A percentile compares a stretch with the other conserved stretches of the same genome.
Conservation (phyloP, 495 filamentous ascomycete genomes). For the Rostrohypoxylon terebratum region DNA sequence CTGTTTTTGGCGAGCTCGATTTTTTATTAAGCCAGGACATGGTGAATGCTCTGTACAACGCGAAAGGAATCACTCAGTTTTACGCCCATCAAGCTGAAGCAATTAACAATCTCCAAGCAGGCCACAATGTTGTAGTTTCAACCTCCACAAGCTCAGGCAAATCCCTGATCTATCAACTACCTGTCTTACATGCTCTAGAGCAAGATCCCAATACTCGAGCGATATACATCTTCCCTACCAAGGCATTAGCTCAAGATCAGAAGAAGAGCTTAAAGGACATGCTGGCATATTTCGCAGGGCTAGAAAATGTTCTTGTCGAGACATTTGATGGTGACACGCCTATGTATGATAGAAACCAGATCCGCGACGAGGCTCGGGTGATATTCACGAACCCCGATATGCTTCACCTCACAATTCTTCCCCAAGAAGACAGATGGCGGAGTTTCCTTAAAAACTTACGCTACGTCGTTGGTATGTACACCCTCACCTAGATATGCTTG, state of each 20-base stretch:
- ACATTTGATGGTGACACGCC: conserved; percentile 97
- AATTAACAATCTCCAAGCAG: conserved; percentile 87
- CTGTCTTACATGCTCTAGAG: conserved; percentile 90
- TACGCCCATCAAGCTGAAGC: conserved; percentile 96
- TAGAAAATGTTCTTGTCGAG: conserved; percentile 84
- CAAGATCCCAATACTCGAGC: conserved; percentile 79
- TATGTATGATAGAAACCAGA: conserved; percentile 77
- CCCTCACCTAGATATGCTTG: not conserved
- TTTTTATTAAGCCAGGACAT: conserved; percentile 90
- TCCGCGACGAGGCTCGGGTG: conserved; percentile 89
- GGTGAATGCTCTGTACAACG: conserved; percentile 95
- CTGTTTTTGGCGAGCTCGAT: conserved; percentile 84
- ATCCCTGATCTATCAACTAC: conserved; percentile 95
- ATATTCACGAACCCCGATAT: conserved; percentile 99
- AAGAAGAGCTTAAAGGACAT: conserved; percentile 87
- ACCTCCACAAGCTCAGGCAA: conserved; percentile 98
- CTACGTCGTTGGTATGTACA: conserved; percentile 79
- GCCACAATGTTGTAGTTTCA: conserved; percentile 88
- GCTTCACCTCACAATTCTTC: conserved; percentile 94
- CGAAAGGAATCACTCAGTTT: conserved; percentile 83
- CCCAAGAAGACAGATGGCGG: conserved; percentile 91
- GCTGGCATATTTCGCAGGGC: conserved; percentile 77
- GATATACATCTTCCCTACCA: conserved; percentile 99
- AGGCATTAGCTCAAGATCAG: conserved; percentile 97
- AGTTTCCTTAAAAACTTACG: conserved; percentile 87